Evolutionary conservation across 306 rosid species (phyloP), one percentile per base, ranked within the genome.

Genomic region (Dryas drummondii): DNA sequence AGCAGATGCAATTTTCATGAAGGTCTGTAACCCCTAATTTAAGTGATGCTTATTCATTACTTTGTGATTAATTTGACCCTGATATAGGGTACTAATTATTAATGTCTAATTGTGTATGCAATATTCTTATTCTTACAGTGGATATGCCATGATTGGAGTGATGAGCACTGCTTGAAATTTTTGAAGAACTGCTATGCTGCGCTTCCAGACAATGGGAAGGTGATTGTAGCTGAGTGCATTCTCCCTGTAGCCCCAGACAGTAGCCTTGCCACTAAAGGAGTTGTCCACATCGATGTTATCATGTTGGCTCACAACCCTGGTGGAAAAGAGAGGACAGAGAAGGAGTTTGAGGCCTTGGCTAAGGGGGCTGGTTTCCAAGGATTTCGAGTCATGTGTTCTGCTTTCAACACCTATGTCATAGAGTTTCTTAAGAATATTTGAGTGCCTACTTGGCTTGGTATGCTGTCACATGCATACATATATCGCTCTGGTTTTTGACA

Each of bases 131-230:
- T 37, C 1, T 46, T 55, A 12, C 74, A 94, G 97, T 92, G 96
- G 96, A 86, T 92, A 72, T 90, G 97, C 47, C 99, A 94, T 60
- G 97, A 94, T 19, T 94, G 97, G 99, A 94, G 97, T 27, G 99
- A 94, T 45, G 93, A 85, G 58, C 96, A 94, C 79, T 94, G 97
- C 88, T 58, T 85, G 75, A 92, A 92, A 32, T 73, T 92, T 40
- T 78, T 94, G 84, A 92, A 87, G 89, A 92, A 92, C 71, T 94
- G 97, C 86, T 84, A 89, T 0, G 88, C 81, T 0, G 91, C 97
- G 4, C 85, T 94, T 9, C 97, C 97, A 0, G 82, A 86, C 9
- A 66, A 86, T 3, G 97, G 97, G 26, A 92, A 94, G 70, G 97
- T 92, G 96, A 90, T 94, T n/a, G 84, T 92, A 51, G 97, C 89